phyloP scores from a whole-genome alignment of 768 basidiomycete species.

The Tricholoma saponaceum region DNA sequence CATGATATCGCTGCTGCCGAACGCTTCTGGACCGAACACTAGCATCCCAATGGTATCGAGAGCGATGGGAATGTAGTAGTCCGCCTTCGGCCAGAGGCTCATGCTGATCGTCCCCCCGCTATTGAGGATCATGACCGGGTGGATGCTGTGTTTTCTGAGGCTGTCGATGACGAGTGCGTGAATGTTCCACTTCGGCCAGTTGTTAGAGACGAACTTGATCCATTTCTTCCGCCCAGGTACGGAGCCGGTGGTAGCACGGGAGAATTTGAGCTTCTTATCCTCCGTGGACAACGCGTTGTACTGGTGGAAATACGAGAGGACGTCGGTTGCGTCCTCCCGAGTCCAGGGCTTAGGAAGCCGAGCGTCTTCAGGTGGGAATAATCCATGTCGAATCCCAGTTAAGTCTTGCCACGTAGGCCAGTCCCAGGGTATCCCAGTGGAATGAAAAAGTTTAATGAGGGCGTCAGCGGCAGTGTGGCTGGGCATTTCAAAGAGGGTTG shows the following conservation, averaged over 20 bases:
- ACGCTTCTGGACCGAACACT: background rate
- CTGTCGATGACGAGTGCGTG: conserved; percentile 7
- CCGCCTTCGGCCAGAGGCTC: background rate
- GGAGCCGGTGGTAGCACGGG: too few relatives aligned
- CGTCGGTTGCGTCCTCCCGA: background rate
- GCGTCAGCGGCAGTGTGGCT: conserved; percentile 10
- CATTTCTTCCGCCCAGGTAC: conserved; percentile 14
- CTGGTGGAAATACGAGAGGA: conserved; percentile 12
- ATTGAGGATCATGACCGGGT: background rate
- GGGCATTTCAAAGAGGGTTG: too few relatives aligned
- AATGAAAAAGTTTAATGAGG: conserved; percentile 13
- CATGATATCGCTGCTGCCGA: background rate
- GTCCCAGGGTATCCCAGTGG: conserved; percentile 10
- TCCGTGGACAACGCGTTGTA: too few relatives aligned
- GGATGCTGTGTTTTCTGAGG: conserved; percentile 4
- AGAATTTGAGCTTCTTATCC: too few relatives aligned
- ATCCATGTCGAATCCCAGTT: conserved; percentile 17
- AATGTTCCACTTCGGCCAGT: conserved; percentile 9
- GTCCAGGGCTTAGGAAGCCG: conserved; percentile 11
- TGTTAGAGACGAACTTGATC: conserved; percentile 5
- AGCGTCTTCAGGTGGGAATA: conserved; percentile 14
- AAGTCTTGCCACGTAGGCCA: conserved; percentile 16
- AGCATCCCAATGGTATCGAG: background rate
- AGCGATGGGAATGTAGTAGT: background rate
- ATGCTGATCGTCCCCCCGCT: too few relatives aligned